phyloP scores from a whole-genome alignment of 257 asterid genomes.

The Ilex asprella region DNA sequence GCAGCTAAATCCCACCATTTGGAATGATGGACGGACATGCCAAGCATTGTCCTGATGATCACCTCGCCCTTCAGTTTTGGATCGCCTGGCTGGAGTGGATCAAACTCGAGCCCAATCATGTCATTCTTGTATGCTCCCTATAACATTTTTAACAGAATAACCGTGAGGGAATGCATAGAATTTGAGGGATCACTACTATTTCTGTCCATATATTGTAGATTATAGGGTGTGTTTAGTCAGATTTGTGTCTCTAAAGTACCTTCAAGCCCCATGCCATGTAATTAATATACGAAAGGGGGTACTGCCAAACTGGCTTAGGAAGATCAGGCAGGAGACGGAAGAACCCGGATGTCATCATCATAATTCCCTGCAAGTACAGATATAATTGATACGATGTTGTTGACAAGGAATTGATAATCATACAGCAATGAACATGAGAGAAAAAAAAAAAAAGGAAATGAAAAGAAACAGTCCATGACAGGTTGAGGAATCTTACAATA shows the following conservation, averaged over 20 bases:
- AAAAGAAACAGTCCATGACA: not conserved
- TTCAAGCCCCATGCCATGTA: slow-evolving; percentile 86
- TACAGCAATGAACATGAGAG: not conserved
- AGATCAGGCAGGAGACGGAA: slow-evolving; percentile 60
- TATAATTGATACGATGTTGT: not conserved
- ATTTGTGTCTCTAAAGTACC: slow-evolving; percentile 21
- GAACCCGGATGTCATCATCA: slow-evolving; percentile 92
- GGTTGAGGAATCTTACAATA: slow-evolving; percentile 41
- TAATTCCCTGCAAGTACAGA: slow-evolving; percentile 46
- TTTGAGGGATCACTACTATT: not conserved
- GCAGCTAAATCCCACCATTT: slow-evolving; percentile 93
- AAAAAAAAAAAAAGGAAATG: not conserved
- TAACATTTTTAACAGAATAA: not conserved
- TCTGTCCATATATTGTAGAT: not conserved
- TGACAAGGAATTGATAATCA: too few species aligned
- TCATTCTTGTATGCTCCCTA: slow-evolving; percentile 93
- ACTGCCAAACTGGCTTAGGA: slow-evolving; percentile 67
- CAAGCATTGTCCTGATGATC: slow-evolving; percentile 43
- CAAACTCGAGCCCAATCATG: slow-evolving; percentile 74
- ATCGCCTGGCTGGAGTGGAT: slow-evolving; percentile 28
- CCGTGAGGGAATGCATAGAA: not conserved
- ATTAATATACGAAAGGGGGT: slow-evolving; percentile 72
- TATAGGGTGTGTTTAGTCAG: not conserved
- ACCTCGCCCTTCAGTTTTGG: slow-evolving; percentile 57
- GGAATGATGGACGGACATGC: slow-evolving; percentile 50